phyloP scores from a whole-genome alignment of 2,329 filamentous ascomycete genomes.

The Thielaviopsis punctulata region DNA sequence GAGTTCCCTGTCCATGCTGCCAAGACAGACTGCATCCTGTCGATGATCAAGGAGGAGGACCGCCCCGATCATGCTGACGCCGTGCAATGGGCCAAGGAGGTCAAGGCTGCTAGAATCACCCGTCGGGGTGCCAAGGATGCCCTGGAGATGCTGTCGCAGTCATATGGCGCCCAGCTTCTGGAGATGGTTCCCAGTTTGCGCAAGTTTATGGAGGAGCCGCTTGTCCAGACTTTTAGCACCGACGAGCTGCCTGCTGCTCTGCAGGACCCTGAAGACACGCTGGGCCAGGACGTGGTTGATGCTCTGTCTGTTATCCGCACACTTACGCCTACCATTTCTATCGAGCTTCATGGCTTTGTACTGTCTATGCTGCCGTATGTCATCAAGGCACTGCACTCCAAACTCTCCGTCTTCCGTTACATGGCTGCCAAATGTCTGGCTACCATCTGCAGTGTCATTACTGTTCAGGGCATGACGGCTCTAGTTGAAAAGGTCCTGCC shows the following conservation, averaged over 20 bases:
- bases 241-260: slow-evolving; percentile 53
- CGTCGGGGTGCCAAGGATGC: slow-evolving; percentile 87
- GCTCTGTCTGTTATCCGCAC: slow-evolving; percentile 84
- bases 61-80: slow-evolving; percentile 83
- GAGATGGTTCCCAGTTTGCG: slow-evolving; percentile 71
- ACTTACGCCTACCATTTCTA: slow-evolving; percentile 74
- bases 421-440: slow-evolving; percentile 95
- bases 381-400: slow-evolving; percentile 72
- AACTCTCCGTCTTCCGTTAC: slow-evolving; percentile 83
- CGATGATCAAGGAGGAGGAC: slow-evolving; percentile 93
- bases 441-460: slow-evolving; percentile 92
- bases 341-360: slow-evolving; percentile 60
- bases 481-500: slow-evolving; percentile 85
- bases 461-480: slow-evolving; percentile 87
- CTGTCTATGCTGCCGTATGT: slow-evolving; percentile 71
- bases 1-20: slow-evolving; percentile 74
- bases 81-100: slow-evolving; percentile 75
- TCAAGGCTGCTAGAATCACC: slow-evolving; percentile 75
- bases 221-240: slow-evolving; percentile 55
- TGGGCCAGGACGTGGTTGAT: slow-evolving; percentile 88
- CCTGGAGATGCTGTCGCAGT: slow-evolving; percentile 66
- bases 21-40: slow-evolving; percentile 68
- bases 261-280: slow-evolving; percentile 51
- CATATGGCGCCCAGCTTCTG: slow-evolving; percentile 63
- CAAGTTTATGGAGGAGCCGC: slow-evolving; percentile 63